Conservation (phyloP, 306 rosid genomes). For the Quercus dentata region DNA sequence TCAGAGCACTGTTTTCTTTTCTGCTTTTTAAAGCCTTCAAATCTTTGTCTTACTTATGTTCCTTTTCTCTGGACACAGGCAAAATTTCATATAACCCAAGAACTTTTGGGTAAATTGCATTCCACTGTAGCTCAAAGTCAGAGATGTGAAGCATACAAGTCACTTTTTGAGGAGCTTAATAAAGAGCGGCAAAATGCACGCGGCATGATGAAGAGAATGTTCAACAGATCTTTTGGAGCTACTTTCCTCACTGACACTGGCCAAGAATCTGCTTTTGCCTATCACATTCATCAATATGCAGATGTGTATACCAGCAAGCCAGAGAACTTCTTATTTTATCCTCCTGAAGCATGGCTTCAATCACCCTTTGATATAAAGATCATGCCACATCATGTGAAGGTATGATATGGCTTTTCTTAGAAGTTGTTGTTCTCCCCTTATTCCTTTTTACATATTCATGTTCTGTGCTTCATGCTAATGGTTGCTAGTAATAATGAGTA, state of each 20-base stretch:
- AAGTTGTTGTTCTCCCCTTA: background rate
- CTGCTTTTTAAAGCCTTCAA: constrained; percentile 15
- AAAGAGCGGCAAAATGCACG: constrained; percentile 69
- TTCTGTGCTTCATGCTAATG: background rate
- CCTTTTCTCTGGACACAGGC: constrained; percentile 56
- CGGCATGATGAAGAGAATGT: constrained; percentile 68
- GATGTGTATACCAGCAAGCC: constrained; percentile 98
- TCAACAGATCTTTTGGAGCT: constrained; percentile 81
- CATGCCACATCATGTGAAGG: constrained; percentile 98
- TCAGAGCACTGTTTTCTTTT: constrained; percentile 1
- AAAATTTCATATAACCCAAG: constrained; percentile 83
- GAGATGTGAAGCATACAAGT: constrained; percentile 44
- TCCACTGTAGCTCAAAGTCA: constrained; percentile 51
- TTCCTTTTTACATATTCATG: background rate
- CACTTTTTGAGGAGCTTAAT: constrained; percentile 68
- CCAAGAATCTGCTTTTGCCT: constrained; percentile 95
- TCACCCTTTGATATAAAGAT: constrained; percentile 91
- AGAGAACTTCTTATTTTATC: constrained; percentile 78
- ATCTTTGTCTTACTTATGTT: constrained; percentile 9
- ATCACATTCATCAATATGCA: constrained; percentile 93
- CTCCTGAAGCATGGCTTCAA: constrained; percentile 94
- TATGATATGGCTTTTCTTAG: constrained; percentile 21
- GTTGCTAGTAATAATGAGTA: background rate
- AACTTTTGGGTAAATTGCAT: constrained; percentile 82
- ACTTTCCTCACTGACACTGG: constrained; percentile 90